Conservation (phyloP, 106 monocot genomes). For the Xerophyta viscosa region DNA sequence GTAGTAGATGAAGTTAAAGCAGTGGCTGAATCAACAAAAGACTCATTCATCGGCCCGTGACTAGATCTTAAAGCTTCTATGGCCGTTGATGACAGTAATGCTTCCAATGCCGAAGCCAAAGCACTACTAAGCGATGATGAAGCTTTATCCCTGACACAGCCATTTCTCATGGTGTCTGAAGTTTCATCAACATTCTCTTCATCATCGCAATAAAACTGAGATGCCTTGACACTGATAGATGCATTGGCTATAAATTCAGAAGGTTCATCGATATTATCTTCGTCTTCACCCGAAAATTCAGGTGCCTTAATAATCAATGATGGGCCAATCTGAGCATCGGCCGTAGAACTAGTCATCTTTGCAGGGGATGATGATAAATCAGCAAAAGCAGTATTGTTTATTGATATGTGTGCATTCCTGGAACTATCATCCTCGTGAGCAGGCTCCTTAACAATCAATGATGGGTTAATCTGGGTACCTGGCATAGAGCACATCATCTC, state of each 20-base stretch:
- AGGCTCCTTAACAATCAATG: too few relatives aligned
- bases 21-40: slow-evolving; percentile 3
- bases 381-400: too few relatives aligned
- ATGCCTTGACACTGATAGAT: background rate
- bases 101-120: slow-evolving; percentile 57
- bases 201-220: background rate
- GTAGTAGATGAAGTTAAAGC: background rate
- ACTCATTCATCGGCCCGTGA: background rate
- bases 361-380: background rate
- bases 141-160: slow-evolving; percentile 5
- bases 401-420: too few relatives aligned
- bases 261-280: background rate
- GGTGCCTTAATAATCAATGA: slow-evolving; percentile 39
- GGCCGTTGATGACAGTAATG: slow-evolving; percentile 38
- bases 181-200: slow-evolving; percentile 10
- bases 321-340: background rate
- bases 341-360: background rate
- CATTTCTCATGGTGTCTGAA: slow-evolving; percentile 7
- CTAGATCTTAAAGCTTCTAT: background rate
- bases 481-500: too few relatives aligned
- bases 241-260: background rate
- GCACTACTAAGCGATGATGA: slow-evolving; percentile 38
- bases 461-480: too few relatives aligned
- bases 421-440: too few relatives aligned
- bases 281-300: slow-evolving; percentile 35